Base-by-base conservation (phyloP, 257 asterid genomes). In the Solanum chiquidenum region DNA sequence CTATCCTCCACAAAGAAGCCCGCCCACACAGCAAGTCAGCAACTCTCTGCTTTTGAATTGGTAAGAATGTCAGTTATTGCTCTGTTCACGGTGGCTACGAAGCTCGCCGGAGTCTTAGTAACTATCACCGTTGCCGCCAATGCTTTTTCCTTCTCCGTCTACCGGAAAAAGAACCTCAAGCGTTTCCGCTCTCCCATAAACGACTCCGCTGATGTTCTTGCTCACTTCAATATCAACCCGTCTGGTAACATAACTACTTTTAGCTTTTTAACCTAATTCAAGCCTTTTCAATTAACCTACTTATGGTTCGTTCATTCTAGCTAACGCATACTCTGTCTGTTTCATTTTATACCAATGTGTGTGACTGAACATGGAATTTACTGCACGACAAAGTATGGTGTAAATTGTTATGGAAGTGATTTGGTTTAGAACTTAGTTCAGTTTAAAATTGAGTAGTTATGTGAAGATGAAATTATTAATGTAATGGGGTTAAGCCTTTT, bases 111-210 rank as follows among this genome's bases (percentile, higher is more conserved):
- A 66, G 88, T 92, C 71, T 34, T 95, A 20, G 92, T 90, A 79
- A 93, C 98, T 64, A 88, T 96, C 87, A 93, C 98, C 18, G 94
- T 96, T 87, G 99, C 98, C 6, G 97, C 98, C 83, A 96, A 95
- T 71, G 95, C 94, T 5, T 91, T 93, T 89, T 96, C 98, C n/a
- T 96, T 88, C 87, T 90, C 93, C 4, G 93, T 95, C 49, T 95
- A 89, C 87, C 93, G 93, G 10, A 93, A 92, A 84, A 95, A 86
- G 90, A 93, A 93, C 76, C 92, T 96, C 88, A 87, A 90, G 91
- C 95, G 95, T 66, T 92, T 96, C 68, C 89, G 86, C 60, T 90
- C 97, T 76, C 98, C 95, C 10, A 92, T 96, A 87, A 90, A 95
- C 90, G 99, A 96, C 90, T 91, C 94, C 9, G 83, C 93, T 33